Percentiles rank a stretch among this genome's conserved stretches.
Conservation (phyloP, 2,329 filamentous ascomycete genomes). For the Penicillium sp. region DNA sequence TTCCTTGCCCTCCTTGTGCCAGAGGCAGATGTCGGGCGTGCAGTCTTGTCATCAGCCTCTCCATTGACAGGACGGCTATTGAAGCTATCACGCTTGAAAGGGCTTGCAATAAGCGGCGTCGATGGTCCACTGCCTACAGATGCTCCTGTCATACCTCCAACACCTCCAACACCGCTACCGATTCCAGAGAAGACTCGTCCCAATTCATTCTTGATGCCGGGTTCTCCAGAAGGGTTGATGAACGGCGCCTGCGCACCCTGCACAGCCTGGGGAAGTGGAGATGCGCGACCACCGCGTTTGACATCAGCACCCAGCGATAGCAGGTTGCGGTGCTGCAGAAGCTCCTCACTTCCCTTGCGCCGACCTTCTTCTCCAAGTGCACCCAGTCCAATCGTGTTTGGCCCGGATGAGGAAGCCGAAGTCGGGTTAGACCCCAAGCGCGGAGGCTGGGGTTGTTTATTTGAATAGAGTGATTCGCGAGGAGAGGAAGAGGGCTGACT, state of each 20-base stretch:
- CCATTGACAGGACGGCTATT: slow-evolving; percentile 43
- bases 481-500: slow-evolving; percentile 34
- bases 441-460: slow-evolving; percentile 33
- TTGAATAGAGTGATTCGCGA: slow-evolving; percentile 34
- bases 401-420: slow-evolving; percentile 23
- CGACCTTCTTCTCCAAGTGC: slow-evolving; percentile 38
- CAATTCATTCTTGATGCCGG: slow-evolving; percentile 91
- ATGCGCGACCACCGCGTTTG: slow-evolving; percentile 78
- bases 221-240: slow-evolving; percentile 74
- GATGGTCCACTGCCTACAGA: slow-evolving; percentile 51
- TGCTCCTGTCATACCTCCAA: slow-evolving; percentile 53
- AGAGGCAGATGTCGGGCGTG: slow-evolving; percentile 47
- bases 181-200: slow-evolving; percentile 96
- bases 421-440: slow-evolving; percentile 34
- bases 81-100: slow-evolving; percentile 52
- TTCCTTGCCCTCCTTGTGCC: slow-evolving; percentile 61
- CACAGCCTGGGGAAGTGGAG: slow-evolving; percentile 87
- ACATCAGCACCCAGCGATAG: slow-evolving; percentile 71
- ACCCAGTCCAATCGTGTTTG: slow-evolving; percentile 25
- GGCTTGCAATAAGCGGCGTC: slow-evolving; percentile 55
- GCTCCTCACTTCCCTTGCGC: slow-evolving; percentile 53
- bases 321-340: slow-evolving; percentile 63
- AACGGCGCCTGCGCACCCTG: slow-evolving; percentile 84
- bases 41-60: slow-evolving; percentile 39
- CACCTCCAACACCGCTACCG: slow-evolving; percentile 63